Evolutionary conservation across 257 asterid genomes (phyloP).

Genomic region (Solanum etuberosum): DNA sequence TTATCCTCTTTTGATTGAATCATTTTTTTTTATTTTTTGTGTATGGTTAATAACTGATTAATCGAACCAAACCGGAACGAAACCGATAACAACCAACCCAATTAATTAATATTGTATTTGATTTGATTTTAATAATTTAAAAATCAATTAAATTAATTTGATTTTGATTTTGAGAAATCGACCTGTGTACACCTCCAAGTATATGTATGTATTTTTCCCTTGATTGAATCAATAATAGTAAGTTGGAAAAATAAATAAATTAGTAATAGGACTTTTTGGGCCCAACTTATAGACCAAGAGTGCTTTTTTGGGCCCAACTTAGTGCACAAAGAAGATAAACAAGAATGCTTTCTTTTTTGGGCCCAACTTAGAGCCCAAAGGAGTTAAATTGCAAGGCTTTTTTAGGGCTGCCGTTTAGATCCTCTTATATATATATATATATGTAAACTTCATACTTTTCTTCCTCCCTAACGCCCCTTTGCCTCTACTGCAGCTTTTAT

Average conservation of each 20-base stretch:
- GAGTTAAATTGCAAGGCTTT: background rate
- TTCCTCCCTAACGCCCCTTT: background rate
- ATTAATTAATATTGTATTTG: too few species aligned
- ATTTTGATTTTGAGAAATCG: too few species aligned
- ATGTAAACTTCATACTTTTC: background rate
- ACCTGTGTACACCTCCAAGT: too few species aligned
- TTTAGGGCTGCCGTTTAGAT: background rate
- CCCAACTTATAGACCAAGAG: background rate
- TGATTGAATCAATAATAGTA: background rate
- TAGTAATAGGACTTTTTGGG: background rate
- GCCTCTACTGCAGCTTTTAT: background rate
- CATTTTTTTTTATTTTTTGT: too few species aligned
- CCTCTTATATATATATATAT: background rate
- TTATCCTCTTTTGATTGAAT: too few species aligned
- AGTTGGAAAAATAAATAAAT: background rate
- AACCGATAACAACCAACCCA: too few species aligned
- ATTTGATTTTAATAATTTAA: too few species aligned
- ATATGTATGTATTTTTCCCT: too few species aligned
- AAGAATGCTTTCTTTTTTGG: background rate
- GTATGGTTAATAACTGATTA: too few species aligned
- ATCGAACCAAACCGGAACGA: too few species aligned
- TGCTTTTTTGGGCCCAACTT: background rate
- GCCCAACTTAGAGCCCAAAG: background rate
- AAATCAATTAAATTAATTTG: too few species aligned
- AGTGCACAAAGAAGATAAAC: background rate